Conservation (phyloP, 2,329 filamentous ascomycete species). For the Emmonsia crescens region DNA sequence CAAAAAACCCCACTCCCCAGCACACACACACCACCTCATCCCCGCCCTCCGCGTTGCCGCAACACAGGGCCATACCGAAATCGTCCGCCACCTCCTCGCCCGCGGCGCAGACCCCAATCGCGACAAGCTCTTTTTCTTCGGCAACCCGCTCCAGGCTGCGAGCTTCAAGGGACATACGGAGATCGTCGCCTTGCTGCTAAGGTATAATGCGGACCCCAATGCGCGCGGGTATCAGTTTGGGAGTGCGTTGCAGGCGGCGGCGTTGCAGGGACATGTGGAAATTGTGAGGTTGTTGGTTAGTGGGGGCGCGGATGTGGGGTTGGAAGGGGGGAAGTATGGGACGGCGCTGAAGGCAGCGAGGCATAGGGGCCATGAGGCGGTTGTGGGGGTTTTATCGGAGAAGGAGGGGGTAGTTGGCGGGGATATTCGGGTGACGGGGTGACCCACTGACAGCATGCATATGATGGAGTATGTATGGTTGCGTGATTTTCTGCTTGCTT, state of each 20-base stretch:
- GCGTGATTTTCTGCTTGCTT: background rate
- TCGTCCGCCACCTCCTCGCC: background rate
- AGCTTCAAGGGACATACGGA: slow-evolving; percentile 2
- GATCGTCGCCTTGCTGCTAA: background rate
- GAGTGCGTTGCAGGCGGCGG: slow-evolving; percentile 5
- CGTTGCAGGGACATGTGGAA: background rate
- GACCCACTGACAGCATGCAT: background rate
- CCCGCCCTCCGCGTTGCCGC: background rate
- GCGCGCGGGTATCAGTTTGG: background rate
- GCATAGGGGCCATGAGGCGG: background rate
- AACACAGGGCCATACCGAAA: background rate
- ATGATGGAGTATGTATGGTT: background rate
- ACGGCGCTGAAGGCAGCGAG: background rate
- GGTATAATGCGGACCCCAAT: slow-evolving; percentile 9
- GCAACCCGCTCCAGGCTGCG: slow-evolving; percentile 9
- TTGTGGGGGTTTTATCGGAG: background rate
- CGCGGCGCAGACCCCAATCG: background rate
- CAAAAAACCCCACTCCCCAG: background rate
- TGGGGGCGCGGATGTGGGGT: slow-evolving; percentile 10
- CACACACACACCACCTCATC: background rate
- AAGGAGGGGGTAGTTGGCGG: background rate
- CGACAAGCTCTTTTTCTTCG: background rate
- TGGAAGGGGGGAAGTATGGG: slow-evolving; percentile 3
- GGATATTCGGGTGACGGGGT: background rate
- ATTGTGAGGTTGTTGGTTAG: slow-evolving; percentile 10